Evolutionary conservation across 169 alveolate species (phyloP), one percentile per base, ranked within the genome.

Genomic region (Babesia microti): DNA sequence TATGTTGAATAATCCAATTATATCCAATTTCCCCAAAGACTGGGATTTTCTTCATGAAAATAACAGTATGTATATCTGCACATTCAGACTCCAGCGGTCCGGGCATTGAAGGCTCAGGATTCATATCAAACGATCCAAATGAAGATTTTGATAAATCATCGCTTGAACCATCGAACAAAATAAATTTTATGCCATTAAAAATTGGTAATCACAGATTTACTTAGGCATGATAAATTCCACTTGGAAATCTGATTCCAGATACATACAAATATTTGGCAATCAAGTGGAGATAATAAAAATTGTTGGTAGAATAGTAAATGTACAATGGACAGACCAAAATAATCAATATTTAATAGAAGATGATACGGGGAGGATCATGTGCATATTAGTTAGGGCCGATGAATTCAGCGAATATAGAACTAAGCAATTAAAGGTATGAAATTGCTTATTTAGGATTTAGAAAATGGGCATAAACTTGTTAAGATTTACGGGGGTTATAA

Each of bases 401-500:
- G 52, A 54, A 27, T 44, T 65, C 37, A 65, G 53, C 15, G 48
- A 52, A 2, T 65, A 46, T 34, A 27, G 66, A 11, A 44, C 19
- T 28, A 30, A 37, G 3, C 42, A 44, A n/a, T n/a, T n/a, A n/a
- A n/a, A n/a, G n/a, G n/a, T n/a, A n/a, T n/a, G n/a, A n/a, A n/a
- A n/a, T n/a, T n/a, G n/a, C n/a, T n/a, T 22, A 35, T 65, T 14
- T 47, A 27, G 12, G 24, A 45, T 28, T 37, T 65, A 19, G 19
- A 11, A 36, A 14, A 39, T 1, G 34, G 55, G 18, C 23, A 24
- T 3, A 12, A 27, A 26, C 33, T 34, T 40, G 76, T 65, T 29
- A 54, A 18, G 19, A 44, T 65, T 1, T 65, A 65, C 41, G 76
- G 76, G 6, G 56, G 71, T 14, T 65, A 50, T 28, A 65, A 65